Base-by-base conservation (phyloP, 345 rosid genomes). In the Hibiscus tridactylites region DNA sequence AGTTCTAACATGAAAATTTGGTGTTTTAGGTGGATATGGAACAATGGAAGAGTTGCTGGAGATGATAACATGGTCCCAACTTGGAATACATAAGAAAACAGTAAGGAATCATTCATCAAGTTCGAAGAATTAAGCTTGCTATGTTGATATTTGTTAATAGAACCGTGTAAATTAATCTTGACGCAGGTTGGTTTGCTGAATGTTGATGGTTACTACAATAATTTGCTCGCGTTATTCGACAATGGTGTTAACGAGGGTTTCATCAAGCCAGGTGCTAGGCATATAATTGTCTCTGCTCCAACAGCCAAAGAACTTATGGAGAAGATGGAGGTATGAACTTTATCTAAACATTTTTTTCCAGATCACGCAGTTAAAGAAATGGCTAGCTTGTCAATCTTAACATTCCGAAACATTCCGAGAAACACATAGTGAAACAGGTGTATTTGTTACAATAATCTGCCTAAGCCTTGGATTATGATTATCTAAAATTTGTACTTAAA, bases 41-140 rank as follows among this genome's bases (percentile, higher is more conserved):
- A 92, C 97, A 6, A 91, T 95, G 99, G 99, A 95, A 81, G 97
- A 95, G 79, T 72, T 89, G 77, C 60, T 95, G 76, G 97, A 95
- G 85, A 92, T 95, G 95, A 92, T 92, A 85, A 90, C 97, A 26
- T 94, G 98, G 98, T 79, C 97, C 69, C 98, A 91, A 77, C 97
- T 94, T 16, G 97, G 98, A 74, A 93, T 93, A 75, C 98, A 93
- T 70, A 85, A 84, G 84, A 94, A 94, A 83, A 85, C 97, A 78
- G 97, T 91, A 78, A 79, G 74, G 21, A 53, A 26, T 71, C 63
- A 64, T 63, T 75, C 58, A 74, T 64, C 37, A 12, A 56, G 57
- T 47, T 64, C 68, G 69, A 60, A 37, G 52, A 35, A 37, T 63
- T 21, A 61, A 44, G 70, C 17, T 65, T 21, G 3, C 35, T 24